phyloP scores from a whole-genome alignment of 2,329 filamentous ascomycete species.

The Elsinoe batatas region DNA sequence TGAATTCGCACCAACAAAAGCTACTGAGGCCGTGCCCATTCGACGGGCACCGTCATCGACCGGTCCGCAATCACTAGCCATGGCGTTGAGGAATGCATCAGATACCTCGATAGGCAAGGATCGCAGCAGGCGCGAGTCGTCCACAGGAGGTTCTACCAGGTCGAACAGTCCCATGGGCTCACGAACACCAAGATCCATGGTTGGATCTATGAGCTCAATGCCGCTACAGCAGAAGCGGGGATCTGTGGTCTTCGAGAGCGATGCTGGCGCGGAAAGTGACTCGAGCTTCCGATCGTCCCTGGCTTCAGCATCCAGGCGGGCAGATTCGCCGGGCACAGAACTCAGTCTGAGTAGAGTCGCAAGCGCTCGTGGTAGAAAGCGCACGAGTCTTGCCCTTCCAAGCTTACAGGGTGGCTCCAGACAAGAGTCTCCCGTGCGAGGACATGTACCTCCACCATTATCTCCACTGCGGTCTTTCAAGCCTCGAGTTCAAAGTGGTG shows the following conservation, averaged over 20 bases:
- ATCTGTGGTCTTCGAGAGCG: constrained; percentile 62
- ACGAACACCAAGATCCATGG: constrained; percentile 79
- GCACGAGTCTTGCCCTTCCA: constrained; percentile 75
- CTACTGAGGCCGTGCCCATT: constrained; percentile 16
- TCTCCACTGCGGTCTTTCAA: constrained; percentile 80
- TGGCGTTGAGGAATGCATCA: constrained; percentile 46
- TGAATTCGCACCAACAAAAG: constrained; percentile 21
- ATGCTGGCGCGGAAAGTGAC: constrained; percentile 74
- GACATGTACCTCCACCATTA: constrained; percentile 51
- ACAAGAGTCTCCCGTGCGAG: constrained; percentile 79
- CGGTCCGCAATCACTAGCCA: constrained; percentile 45
- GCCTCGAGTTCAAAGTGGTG: constrained; percentile 56
- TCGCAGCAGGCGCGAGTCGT: constrained; percentile 45
- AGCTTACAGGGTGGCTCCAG: constrained; percentile 59
- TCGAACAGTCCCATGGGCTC: constrained; percentile 88
- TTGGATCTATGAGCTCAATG: constrained; percentile 44
- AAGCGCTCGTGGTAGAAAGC: constrained; percentile 72
- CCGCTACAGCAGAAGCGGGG: constrained; percentile 60
- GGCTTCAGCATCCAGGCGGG: constrained; percentile 59
- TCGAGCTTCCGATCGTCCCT: constrained; percentile 77
- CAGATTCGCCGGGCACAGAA: constrained; percentile 86
- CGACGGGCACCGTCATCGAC: constrained; percentile 28
- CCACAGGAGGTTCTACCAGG: constrained; percentile 63
- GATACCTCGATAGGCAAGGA: constrained; percentile 28
- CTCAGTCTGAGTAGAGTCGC: constrained; percentile 65